phyloP scores from a whole-genome alignment of 2,329 filamentous ascomycete genomes.

The Botrytis medusae region DNA sequence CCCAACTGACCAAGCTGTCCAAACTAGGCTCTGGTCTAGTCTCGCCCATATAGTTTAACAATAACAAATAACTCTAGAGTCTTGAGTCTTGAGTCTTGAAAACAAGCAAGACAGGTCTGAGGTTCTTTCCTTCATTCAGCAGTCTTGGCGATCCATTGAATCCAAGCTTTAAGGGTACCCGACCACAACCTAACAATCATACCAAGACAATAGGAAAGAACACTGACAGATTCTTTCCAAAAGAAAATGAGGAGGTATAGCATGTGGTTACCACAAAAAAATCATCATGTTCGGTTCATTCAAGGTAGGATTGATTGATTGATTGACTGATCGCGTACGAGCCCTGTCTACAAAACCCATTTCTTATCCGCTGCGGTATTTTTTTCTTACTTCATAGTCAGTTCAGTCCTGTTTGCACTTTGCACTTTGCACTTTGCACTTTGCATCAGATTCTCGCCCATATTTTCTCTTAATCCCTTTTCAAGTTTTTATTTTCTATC shows the following conservation, averaged over 20 bases:
- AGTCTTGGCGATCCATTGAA: background rate
- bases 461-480: background rate
- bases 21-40: background rate
- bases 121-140: constrained; percentile 1
- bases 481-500: background rate
- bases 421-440: background rate
- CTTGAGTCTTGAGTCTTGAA: background rate
- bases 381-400: background rate
- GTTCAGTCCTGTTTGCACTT: constrained; percentile 1
- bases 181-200: constrained; percentile 13
- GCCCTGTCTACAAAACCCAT: constrained; percentile 1
- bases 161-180: background rate
- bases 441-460: background rate
- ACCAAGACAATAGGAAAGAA: constrained; percentile 4
- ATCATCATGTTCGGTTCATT: background rate
- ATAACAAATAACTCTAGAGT: background rate
- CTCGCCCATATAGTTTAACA: background rate
- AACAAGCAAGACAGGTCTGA: background rate
- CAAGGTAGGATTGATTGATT: constrained; percentile 12
- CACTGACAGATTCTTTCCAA: background rate
- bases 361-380: constrained; percentile 9
- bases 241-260: background rate
- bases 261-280: background rate
- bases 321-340: background rate
- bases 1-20: background rate